Base-by-base conservation (phyloP, 2,329 filamentous ascomycete genomes). In the Lecanicillium sp. region DNA sequence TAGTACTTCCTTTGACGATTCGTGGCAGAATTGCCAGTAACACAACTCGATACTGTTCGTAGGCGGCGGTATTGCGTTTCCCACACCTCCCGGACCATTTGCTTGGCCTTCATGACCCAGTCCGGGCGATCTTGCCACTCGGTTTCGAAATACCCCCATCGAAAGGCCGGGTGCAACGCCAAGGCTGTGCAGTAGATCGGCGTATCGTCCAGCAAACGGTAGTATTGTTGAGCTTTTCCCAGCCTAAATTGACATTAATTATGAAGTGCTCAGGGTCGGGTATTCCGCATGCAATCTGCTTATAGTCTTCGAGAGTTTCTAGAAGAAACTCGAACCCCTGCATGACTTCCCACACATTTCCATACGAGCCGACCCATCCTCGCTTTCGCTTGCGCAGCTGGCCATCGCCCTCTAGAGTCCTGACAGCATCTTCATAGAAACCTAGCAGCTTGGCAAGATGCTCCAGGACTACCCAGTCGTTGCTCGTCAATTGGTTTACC, bases 371-470 rank as follows among this genome's bases (percentile, higher is more conserved):
- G n/a, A 28, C 13, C 35, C 32, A 48, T 12, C 43, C 43, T 18
- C 30, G n/a, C 30, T 45, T 44, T 14, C 40, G 33, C 31, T 32
- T 43, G 7, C 32, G 30, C 13, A 25, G 15, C 16, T 42, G 31
- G 14, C 43, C 41, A 16, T 45, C 41, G 11, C 43, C 45, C 31
- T 47, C 41, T 15, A 45, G 37, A 13, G 32, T 45, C 32, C 41
- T 44, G 14, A 45, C 37, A 3, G 37, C 37, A 31, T 40, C 35
- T 22, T 46, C 42, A 15, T 41, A 43, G 29, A 29, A 40, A 8
- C 30, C 22, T 7, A 48, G 33, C 29, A 45, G n/a, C 19, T 32
- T 34, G 8, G 18, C 36, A 12, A 48, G 16, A 16, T 40, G 35
- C 20, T 45, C 29, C 11, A 45, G 31, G 3, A 35, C 39, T 4